A percentile compares a stretch with the other conserved stretches of the same genome.
These are phyloP conservation scores for Dentipellis sp. DNA, from an alignment of 768 basidiomycete genomes.

Conservation along the genomic window DNA sequence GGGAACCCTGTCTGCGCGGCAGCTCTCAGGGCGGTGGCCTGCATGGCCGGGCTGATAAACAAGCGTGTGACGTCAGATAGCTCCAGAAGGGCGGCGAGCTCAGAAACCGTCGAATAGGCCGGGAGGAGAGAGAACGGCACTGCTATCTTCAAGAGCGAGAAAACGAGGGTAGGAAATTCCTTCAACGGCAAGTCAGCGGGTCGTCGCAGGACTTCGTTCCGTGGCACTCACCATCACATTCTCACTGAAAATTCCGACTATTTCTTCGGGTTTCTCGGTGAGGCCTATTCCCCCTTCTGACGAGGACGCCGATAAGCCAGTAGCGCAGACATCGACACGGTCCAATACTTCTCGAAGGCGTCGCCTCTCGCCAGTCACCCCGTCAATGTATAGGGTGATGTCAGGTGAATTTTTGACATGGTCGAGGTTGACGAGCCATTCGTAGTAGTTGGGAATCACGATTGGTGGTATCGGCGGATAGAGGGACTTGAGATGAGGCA, in stretches of 20 bases:
- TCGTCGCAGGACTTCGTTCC: background rate
- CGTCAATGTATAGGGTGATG: slow-evolving; percentile 47
- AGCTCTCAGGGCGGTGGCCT: slow-evolving; percentile 31
- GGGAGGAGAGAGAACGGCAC: slow-evolving; percentile 48
- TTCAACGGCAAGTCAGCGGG: slow-evolving; percentile 15
- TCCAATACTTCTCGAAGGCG: slow-evolving; percentile 41
- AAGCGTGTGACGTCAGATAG: slow-evolving; percentile 40
- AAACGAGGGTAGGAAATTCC: slow-evolving; percentile 47
- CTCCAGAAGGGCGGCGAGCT: slow-evolving; percentile 41
- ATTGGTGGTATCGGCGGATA: background rate
- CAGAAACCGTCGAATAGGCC: slow-evolving; percentile 44
- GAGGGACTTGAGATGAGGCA: background rate
- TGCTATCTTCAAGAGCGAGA: slow-evolving; percentile 37
- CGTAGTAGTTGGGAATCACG: slow-evolving; percentile 3
- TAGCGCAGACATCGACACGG: slow-evolving; percentile 44
- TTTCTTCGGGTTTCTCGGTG: slow-evolving; percentile 32
- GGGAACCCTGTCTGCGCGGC: slow-evolving; percentile 25
- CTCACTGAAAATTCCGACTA: slow-evolving; percentile 62
- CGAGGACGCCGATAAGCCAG: slow-evolving; percentile 32
- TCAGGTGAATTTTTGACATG: slow-evolving; percentile 34
- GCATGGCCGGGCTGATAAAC: slow-evolving; percentile 41
- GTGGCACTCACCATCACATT: slow-evolving; percentile 49
- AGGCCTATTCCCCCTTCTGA: slow-evolving; percentile 50
- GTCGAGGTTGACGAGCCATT: background rate
- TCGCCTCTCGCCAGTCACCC: slow-evolving; percentile 35